Conservation (phyloP, 75 land plant genomes). For the Sequoiadendron giganteum region DNA sequence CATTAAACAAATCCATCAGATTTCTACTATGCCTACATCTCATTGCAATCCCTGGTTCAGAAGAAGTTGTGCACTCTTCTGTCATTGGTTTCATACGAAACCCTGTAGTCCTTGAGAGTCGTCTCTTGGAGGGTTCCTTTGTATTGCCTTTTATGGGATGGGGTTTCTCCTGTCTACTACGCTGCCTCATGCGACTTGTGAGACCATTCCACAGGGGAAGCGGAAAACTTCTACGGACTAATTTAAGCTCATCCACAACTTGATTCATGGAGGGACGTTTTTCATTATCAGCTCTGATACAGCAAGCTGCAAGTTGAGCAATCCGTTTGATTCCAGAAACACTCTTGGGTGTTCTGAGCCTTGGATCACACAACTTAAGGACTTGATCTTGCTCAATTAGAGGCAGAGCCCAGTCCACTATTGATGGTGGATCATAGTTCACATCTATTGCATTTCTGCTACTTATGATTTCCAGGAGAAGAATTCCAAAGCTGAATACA, state of each 20-base stretch:
- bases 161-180: neutral
- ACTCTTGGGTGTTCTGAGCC: constrained; percentile 34
- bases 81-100: neutral
- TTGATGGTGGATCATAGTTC: constrained; percentile 54
- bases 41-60: neutral
- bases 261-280: constrained; percentile 69
- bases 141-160: neutral
- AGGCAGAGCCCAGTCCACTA: constrained; percentile 86
- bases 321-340: constrained; percentile 30
- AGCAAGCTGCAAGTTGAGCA: constrained; percentile 49
- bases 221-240: neutral
- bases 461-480: constrained; percentile 74
- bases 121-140: neutral
- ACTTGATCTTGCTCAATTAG: constrained; percentile 38
- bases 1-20: constrained; percentile 8
- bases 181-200: neutral
- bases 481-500: constrained; percentile 87
- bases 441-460: constrained; percentile 72
- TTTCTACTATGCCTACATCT: neutral
- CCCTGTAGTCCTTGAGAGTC: neutral
- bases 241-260: constrained; percentile 39
- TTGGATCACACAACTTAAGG: constrained; percentile 46
- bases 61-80: neutral
- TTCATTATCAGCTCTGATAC: constrained; percentile 40
- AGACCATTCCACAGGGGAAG: constrained; percentile 10